Base-by-base conservation (phyloP, 106 monocot genomes). In the Allium fistulosum region DNA sequence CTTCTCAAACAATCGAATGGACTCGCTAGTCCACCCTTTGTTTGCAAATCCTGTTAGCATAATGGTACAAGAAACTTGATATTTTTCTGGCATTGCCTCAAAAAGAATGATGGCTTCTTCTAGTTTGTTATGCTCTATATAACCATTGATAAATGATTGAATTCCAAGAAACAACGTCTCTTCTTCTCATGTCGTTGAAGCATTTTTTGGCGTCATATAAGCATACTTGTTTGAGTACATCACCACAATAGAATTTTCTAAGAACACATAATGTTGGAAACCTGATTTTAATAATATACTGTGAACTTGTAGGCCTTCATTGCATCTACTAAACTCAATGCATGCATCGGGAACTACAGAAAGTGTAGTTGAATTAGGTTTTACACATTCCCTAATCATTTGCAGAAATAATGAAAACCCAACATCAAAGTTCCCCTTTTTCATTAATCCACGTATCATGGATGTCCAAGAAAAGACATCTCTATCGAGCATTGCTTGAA, bases 161-260 rank as follows among this genome's bases (percentile, higher is more conserved):
- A 63, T 87, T 87, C 87, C 83, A 87, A 82, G 83, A 49, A 83
- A 83, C 53, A 87, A 80, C 63, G 79, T 87, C 80, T 75, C 63
- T 87, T 48, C 15, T 66, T 26, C 63, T 71, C 82, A 83, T 83
- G 13, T 14, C 26, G 61, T 83, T 64, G 51, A 87, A 87, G 13
- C 55, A 27, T 53, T 27, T 74, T 53, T 64, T 74, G 8, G 87
- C 80, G 70, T 59, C 71, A 59, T 59, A 55, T 62, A 80, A 71
- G 58, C 61, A 75, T 46, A 74, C 73, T 27, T 15, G 51, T 64
- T 75, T 49, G 68, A 72, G 67, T 87, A 87, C 87, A 87, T 83
- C 46, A 47, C 11, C 17, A 87, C 83, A 22, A 83, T 47, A 5
- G 80, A 77, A 77, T 87, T 80, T 16, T 68, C 71, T 72, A 87